phyloP scores from a whole-genome alignment of 495 filamentous ascomycete species.

The Trichoderma virens region DNA sequence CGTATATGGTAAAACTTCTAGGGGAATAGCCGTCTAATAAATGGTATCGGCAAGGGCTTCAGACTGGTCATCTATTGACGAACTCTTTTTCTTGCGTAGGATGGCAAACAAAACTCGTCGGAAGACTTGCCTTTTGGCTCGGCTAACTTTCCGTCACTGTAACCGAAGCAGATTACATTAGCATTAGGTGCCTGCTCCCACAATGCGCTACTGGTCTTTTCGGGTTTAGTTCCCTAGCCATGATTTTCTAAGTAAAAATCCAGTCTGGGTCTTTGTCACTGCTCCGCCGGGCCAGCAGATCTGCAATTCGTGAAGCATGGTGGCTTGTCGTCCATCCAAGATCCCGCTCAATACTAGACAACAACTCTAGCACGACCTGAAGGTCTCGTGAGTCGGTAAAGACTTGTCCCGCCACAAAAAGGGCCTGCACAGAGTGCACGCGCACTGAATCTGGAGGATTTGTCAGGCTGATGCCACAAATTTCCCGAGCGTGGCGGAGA shows the following conservation, averaged over 20 bases:
- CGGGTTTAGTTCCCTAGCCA: too few species aligned
- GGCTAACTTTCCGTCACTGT: neutral
- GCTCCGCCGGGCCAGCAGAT: neutral
- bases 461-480: slow-evolving; percentile 2
- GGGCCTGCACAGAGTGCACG: neutral
- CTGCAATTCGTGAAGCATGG: neutral
- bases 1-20: neutral
- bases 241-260: neutral
- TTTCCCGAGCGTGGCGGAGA: neutral
- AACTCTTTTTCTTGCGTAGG: neutral
- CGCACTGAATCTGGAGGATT: neutral
- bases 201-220: too few species aligned
- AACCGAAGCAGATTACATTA: too few species aligned
- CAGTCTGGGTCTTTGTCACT: neutral
- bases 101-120: neutral
- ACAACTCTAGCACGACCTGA: neutral
- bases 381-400: neutral
- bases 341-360: neutral
- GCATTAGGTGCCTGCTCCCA: too few species aligned
- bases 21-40: too few species aligned
- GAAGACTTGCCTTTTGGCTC: neutral
- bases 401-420: neutral
- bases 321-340: slow-evolving; percentile 3
- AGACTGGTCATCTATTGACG: neutral
- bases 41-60: too few species aligned